A percentile compares a stretch with the other conserved stretches of the same genome.
Evolutionary conservation across 1,284 basidiomycete species (phyloP).

Genomic region (Rhodotorula glutinis): DNA sequence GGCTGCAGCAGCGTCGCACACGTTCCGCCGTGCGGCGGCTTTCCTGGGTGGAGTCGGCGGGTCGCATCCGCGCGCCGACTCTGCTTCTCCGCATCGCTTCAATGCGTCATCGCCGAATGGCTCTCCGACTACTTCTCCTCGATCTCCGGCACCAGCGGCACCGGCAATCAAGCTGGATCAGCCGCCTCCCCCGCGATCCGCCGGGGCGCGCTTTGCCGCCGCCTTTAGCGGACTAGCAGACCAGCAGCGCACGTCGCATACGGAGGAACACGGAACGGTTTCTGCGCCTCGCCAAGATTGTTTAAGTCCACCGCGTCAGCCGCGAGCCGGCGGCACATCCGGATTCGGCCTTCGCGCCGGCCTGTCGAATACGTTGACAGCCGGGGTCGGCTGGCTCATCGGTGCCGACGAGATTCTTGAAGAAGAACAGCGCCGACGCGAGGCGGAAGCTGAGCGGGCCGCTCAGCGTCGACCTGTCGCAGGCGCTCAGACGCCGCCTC

Average conservation of each 20-base stretch:
- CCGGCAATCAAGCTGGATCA: neutral
- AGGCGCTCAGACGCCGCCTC: too few species aligned
- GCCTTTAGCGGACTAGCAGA: conserved; percentile 2
- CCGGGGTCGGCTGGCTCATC: conserved; percentile 81
- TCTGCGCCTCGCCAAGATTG: neutral
- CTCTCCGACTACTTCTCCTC: neutral
- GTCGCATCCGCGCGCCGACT: neutral
- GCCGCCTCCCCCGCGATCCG: conserved; percentile 5
- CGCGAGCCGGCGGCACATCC: conserved; percentile 51
- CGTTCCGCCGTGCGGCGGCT: conserved; percentile 22
- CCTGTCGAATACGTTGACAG: conserved; percentile 61
- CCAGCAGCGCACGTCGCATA: neutral
- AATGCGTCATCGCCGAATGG: neutral
- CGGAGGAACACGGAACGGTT: neutral
- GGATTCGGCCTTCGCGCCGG: conserved; percentile 50
- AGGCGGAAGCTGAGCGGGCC: neutral
- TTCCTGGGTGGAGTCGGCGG: conserved; percentile 1
- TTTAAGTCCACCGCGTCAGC: neutral
- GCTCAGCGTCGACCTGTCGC: neutral
- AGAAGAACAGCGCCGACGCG: conserved; percentile 1
- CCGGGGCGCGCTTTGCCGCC: conserved; percentile 3
- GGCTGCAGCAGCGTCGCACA: conserved; percentile 18
- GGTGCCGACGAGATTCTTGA: conserved; percentile 59
- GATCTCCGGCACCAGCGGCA: neutral
- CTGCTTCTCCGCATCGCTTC: neutral